Evolutionary conservation across 495 filamentous ascomycete species (phyloP), one percentile per base, ranked within the genome.

Genomic region (Neurospora sp.): DNA sequence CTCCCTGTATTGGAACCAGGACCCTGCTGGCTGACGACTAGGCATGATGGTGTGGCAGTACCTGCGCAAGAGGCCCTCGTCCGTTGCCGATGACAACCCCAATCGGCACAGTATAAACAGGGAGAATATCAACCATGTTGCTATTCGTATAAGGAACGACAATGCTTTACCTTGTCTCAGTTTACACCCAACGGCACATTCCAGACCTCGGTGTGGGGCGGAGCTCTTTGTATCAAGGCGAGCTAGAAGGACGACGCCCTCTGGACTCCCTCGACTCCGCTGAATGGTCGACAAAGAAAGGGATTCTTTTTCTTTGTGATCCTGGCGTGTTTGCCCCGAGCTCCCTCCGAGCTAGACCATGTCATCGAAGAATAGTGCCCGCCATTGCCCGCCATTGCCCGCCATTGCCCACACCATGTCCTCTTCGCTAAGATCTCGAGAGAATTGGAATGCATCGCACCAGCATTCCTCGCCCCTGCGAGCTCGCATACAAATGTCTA

Each of bases 401-500:
- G n/a, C 44, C 44, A 48, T 10, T 48, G 44, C 44, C 44, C 44
- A 27, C 48, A 27, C 48, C 22, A 27, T 20, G 53, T 65, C 53
- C 53, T 65, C 53, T 65, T 65, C 53, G 53, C 27, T 35, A 65
- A 65, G 27, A 65, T 65, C 53, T 35, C 27, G 27, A 65, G 53
- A 59, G 53, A 65, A 35, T 35, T 35, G 53, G 53, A 65, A 65
- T 65, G 53, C 14, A 65, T 65, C 27, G 53, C 27, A 65, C 53
- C 53, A 65, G 53, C 53, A 65, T 65, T 65, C 53, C 53, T 65
- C 27, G 53, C 53, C 53, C 53, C 53, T 65, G 53, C 53, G 22
- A 65, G 53, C 53, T 65, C 53, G 53, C 53, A 65, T 79, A 79
- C 78, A 80, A 76, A 79, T 80, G 77, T 80, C 77, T 78, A 69